Evolutionary conservation across 192 early-diverging fungal genomes (phyloP).

Genomic region (Coemansia sp.): DNA sequence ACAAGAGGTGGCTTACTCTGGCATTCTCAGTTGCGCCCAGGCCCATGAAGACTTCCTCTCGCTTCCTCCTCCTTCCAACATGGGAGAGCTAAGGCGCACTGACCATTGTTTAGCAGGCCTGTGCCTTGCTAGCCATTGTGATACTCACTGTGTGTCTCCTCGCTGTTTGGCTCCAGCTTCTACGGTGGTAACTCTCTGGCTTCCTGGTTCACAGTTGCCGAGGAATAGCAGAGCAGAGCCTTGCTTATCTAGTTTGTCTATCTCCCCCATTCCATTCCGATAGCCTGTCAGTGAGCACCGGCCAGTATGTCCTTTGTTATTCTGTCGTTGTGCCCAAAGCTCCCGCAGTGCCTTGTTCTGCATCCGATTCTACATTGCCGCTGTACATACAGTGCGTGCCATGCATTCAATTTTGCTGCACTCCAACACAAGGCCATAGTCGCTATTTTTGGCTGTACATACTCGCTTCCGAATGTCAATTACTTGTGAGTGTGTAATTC

Average conservation of each 20-base stretch:
- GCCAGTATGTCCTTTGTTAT: neutral
- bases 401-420: neutral
- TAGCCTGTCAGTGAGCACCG: neutral
- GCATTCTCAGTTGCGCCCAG: neutral
- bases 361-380: conserved; percentile 4
- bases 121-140: neutral
- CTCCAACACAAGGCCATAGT: neutral
- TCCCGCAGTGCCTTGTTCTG: neutral
- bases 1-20: conserved; percentile 5
- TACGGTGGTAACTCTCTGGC: neutral
- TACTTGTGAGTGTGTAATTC: neutral
- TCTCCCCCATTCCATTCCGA: neutral
- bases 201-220: neutral
- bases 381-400: neutral
- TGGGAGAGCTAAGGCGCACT: neutral
- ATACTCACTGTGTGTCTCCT: neutral
- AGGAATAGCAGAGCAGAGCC: neutral
- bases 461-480: neutral
- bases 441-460: neutral
- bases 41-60: neutral
- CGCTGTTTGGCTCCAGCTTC: neutral
- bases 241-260: neutral
- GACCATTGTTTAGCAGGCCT: neutral
- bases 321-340: neutral
- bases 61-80: neutral